Base-by-base conservation (phyloP, 495 filamentous ascomycete species). In the Neurospora tetrasperma region DNA sequence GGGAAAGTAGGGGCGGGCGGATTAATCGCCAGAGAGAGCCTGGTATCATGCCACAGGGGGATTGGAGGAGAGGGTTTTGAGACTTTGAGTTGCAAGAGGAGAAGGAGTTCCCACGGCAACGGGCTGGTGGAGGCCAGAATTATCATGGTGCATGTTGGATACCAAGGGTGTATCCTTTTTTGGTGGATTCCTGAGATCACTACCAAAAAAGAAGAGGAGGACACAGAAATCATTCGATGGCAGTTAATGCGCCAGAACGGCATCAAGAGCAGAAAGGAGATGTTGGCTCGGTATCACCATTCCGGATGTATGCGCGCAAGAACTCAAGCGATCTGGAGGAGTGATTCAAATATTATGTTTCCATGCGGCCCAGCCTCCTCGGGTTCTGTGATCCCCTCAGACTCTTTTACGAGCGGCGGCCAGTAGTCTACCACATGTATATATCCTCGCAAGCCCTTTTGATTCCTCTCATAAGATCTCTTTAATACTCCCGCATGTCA, bases 401-500 rank as follows among this genome's bases (percentile, higher is more conserved):
- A 44, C 18, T 79, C 75, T 46, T 69, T 20, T 46, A 14, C 10
- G 54, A 66, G 54, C 7, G 14, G 54, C 27, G 14, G 54, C 27
- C 54, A 18, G 54, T 70, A 18, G 54, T 70, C 23, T 44, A 18
- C 23, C 44, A 59, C 81, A 84, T 83, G 69, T 83, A 83, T 27
- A 38, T 48, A 38, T 62, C 18, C 11, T 48, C 71, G 71, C 27
- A 5, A 48, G 42, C 46, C 69, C 12, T 42, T 31, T 16, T 31
- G 4, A 23, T 70, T 38, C 44, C 11, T 62, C 23, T 54, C 31
- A 62, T 27, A 20, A 46, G n/a, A 27, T 6, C 46, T 35, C 9
- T 73, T 80, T 88, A 96, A 79, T 82, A 96, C 81, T 99, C 94
- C 9, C 79, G 76, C 76, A 97, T 88, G 27, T 89, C 85, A 80